Evolutionary conservation across 176 grass and related monocot species (phyloP).

Genomic region (Coix lacrymajobi): DNA sequence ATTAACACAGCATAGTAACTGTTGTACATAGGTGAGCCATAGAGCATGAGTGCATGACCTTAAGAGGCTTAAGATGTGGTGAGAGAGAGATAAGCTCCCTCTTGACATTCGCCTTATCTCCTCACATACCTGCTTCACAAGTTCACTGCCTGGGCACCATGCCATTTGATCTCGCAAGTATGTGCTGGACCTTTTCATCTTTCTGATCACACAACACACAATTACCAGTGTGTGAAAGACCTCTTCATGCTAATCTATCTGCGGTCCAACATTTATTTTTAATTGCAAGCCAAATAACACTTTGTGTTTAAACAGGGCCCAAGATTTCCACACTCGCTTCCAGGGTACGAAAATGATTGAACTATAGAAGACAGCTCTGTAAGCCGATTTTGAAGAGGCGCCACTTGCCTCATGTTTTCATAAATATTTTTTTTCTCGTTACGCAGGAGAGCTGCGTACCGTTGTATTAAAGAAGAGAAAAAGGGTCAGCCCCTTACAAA

Average conservation of each 20-base stretch:
- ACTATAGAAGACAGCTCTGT: not conserved
- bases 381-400: not conserved
- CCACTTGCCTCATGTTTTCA: not conserved
- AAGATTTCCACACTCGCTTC: not conserved
- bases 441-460: no score
- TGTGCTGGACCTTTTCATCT: not conserved
- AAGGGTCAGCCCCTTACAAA: no score
- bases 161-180: not conserved
- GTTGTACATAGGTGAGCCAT: not conserved
- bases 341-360: not conserved
- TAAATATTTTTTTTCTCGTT: no score
- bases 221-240: not conserved
- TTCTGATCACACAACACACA: not conserved
- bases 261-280: not conserved
- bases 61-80: not conserved
- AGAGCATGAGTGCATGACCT: not conserved
- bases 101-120: not conserved
- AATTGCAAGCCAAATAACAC: not conserved
- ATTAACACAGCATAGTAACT: not conserved
- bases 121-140: not conserved
- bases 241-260: not conserved
- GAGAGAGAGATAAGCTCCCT: not conserved
- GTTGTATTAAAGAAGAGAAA: no score
- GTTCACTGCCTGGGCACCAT: not conserved
- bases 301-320: not conserved